Evolutionary conservation across 805 yeast genomes (phyloP).

Genomic region (Alloascoidea hylecoeti): DNA sequence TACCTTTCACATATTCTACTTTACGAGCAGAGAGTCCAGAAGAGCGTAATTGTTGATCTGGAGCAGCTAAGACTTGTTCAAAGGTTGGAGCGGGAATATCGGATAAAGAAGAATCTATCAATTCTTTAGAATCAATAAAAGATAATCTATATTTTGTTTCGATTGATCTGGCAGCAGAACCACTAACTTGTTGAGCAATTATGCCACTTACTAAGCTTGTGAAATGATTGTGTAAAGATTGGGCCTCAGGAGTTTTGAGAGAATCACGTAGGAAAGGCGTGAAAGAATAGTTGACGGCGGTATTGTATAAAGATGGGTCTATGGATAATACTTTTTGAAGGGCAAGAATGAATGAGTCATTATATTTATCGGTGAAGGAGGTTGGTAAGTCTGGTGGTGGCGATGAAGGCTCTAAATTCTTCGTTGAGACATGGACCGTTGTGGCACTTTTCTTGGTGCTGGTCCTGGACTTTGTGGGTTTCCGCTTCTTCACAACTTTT

Average conservation of each 20-base stretch:
- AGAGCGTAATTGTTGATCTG: slow-evolving; percentile 27
- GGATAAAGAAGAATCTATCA: background rate
- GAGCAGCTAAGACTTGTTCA: slow-evolving; percentile 18
- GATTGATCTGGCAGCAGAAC: slow-evolving; percentile 50
- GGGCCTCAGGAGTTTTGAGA: background rate
- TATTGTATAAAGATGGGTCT: slow-evolving; percentile 22
- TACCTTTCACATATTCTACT: slow-evolving; percentile 35
- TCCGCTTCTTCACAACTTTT: too few species aligned
- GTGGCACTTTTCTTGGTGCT: too few species aligned
- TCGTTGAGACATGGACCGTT: too few species aligned
- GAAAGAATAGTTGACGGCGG: slow-evolving; percentile 15
- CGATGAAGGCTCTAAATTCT: too few species aligned
- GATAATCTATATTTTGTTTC: slow-evolving; percentile 22
- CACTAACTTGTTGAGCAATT: slow-evolving; percentile 59
- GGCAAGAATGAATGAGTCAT: slow-evolving; percentile 20
- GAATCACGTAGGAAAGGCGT: slow-evolving; percentile 10
- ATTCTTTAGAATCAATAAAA: slow-evolving; percentile 13
- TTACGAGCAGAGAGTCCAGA: slow-evolving; percentile 49
- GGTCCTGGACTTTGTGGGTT: too few species aligned
- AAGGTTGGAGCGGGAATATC: slow-evolving; percentile 28
- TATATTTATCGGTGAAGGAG: slow-evolving; percentile 9
- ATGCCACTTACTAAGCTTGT: slow-evolving; percentile 28
- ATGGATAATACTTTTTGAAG: slow-evolving; percentile 16
- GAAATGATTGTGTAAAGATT: slow-evolving; percentile 17
- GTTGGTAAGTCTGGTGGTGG: background rate